Conservation (phyloP, 2,329 filamentous ascomycete species). For the Hypomyces perniciosus region DNA sequence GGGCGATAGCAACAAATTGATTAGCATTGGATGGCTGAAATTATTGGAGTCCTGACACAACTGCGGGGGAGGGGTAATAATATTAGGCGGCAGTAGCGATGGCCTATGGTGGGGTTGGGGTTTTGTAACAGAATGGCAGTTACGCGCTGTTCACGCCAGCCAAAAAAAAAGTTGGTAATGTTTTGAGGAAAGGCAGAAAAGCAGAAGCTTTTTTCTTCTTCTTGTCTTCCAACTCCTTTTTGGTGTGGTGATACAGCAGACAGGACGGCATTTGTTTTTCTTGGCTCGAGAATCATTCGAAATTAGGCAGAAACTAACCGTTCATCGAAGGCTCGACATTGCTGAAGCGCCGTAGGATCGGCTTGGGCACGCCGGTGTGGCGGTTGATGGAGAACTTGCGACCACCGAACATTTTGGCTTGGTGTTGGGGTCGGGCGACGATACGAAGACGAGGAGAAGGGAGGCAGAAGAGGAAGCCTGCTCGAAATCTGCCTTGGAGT, state of each 20-base stretch:
- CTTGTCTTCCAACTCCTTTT: not conserved
- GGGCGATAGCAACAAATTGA: not conserved
- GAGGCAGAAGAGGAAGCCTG: not conserved
- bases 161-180: too few species aligned
- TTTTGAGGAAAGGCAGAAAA: too few species aligned
- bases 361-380: conserved; percentile 56
- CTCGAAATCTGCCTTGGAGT: not conserved
- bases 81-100: not conserved
- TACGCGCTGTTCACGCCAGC: too few species aligned
- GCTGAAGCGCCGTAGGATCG: conserved; percentile 50
- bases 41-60: not conserved
- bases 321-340: conserved; percentile 50
- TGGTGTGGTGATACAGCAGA: conserved; percentile 1
- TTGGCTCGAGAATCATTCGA: too few species aligned
- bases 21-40: not conserved
- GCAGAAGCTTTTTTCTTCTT: too few species aligned
- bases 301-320: conserved; percentile 36
- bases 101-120: not conserved
- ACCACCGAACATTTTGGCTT: conserved; percentile 42
- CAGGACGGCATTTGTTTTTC: not conserved
- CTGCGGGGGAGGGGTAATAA: conserved; percentile 13
- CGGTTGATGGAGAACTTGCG: conserved; percentile 64
- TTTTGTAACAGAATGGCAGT: too few species aligned
- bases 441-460: not conserved
- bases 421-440: too few species aligned